Base-by-base conservation (phyloP, 2,329 filamentous ascomycete species). In the Diaporthe sp. region DNA sequence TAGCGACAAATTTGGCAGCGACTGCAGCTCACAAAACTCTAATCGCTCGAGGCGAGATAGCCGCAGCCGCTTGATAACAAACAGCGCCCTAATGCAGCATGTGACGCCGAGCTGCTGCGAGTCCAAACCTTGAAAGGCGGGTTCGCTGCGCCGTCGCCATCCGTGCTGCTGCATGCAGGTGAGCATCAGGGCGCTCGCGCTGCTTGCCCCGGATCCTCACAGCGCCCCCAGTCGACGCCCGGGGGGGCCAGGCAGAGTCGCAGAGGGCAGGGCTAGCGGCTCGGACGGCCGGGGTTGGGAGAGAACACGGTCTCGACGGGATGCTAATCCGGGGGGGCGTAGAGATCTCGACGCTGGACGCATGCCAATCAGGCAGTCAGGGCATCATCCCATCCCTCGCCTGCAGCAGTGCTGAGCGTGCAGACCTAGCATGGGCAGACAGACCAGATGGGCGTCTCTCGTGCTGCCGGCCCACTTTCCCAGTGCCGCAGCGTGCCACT, bases 11-110 rank as follows among this genome's bases (percentile, higher is more conserved):
- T 55, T 8, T 55, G 65, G 65, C 65, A 55, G 37, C 37, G 10
- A 13, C 37, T 39, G 37, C 37, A 39, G 46, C 46, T 42, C 19
- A 39, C 34, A 19, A 70, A 68, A 62, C 71, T 44, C 31, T 51
- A 53, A 42, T 53, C 44, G 49, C 46, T 51, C 71, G 34, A 72
- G 71, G 31, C 71, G 71, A 62, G 71, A 72, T 72, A 62, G 71
- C 71, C 71, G 71, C 57, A 42, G 57, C 42, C 34, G 55, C 57
- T 34, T 53, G 46, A 61, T 31, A 60, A 17, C 44, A 72, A 22
- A 58, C 28, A n/a, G 31, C 70, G 57, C 44, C 57, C 46, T 53
- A 61, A 49, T 68, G 65, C 65, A 70, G 49, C 34, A 53, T 72
- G 57, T 72, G 57, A 62, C 71, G 49, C 44, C 15, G 25, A n/a